phyloP scores from a whole-genome alignment of 1,284 basidiomycete genomes.

The Entoloma clypeatum region DNA sequence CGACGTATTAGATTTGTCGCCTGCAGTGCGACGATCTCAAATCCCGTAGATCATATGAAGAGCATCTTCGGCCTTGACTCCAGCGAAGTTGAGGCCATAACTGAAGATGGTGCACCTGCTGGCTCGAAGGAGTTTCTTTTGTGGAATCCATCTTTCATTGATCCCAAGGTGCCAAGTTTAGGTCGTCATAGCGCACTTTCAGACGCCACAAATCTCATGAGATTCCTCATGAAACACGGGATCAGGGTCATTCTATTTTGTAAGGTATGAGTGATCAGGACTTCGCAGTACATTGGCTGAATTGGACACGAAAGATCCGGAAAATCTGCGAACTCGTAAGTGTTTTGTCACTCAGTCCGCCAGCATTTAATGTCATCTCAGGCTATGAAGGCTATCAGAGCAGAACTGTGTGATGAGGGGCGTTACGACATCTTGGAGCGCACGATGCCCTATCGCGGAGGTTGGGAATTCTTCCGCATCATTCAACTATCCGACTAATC shows the following conservation, averaged over 20 bases:
- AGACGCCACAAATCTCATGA: conserved; percentile 76
- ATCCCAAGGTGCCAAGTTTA: conserved; percentile 52
- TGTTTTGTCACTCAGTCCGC: no score
- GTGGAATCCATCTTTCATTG: conserved; percentile 73
- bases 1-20: conserved; percentile 68
- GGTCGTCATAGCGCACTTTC: conserved; percentile 62
- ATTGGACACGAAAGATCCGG: conserved; percentile 50
- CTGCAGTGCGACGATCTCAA: conserved; percentile 85
- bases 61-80: conserved; percentile 68
- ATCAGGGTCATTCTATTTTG: conserved; percentile 85
- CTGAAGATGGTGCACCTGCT: conserved; percentile 81
- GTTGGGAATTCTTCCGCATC: conserved; percentile 30
- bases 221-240: conserved; percentile 79
- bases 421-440: conserved; percentile 72
- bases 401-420: conserved; percentile 73
- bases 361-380: no score
- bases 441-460: conserved; percentile 85
- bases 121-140: conserved; percentile 77
- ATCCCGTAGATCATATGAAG: conserved; percentile 76
- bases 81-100: conserved; percentile 64
- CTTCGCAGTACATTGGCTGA: background rate
- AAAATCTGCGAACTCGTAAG: conserved; percentile 79
- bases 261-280: conserved; percentile 50
- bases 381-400: conserved; percentile 78
- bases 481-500: background rate